Conservation (phyloP, 2,329 filamentous ascomycete species). For the Ophiocordyceps robertsii region DNA sequence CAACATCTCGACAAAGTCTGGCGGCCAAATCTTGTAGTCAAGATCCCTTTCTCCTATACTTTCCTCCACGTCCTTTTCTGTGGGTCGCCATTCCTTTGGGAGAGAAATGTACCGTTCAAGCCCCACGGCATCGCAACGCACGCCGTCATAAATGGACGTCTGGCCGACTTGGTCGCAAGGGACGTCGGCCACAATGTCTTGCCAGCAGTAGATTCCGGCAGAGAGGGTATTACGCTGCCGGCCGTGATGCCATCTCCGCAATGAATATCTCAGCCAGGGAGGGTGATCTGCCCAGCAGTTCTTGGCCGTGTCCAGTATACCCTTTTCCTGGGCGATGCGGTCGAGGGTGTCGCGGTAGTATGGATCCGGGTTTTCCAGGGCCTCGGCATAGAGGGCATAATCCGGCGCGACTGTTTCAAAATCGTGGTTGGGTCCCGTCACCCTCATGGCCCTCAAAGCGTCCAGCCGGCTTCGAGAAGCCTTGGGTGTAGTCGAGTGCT, state of each 20-base stretch:
- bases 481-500: not conserved
- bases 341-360: not conserved
- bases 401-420: not conserved
- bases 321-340: not conserved
- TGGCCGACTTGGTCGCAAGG: not conserved
- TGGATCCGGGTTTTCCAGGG: not conserved
- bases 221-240: not conserved
- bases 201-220: not conserved
- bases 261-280: not conserved
- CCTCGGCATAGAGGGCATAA: not conserved
- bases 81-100: not conserved
- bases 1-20: not conserved
- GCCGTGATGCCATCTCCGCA: not conserved
- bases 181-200: not conserved
- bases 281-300: too few species aligned
- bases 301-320: not conserved
- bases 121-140: not conserved
- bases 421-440: not conserved
- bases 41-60: not conserved
- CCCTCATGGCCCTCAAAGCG: constrained; percentile 9
- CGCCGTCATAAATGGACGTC: not conserved
- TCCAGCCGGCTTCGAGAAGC: not conserved
- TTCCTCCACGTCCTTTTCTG: not conserved
- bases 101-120: not conserved
- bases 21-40: not conserved